Evolutionary conservation across 148 eudicot species (phyloP), one percentile per base, ranked within the genome.

Genomic region (Dianthus caryophyllus): DNA sequence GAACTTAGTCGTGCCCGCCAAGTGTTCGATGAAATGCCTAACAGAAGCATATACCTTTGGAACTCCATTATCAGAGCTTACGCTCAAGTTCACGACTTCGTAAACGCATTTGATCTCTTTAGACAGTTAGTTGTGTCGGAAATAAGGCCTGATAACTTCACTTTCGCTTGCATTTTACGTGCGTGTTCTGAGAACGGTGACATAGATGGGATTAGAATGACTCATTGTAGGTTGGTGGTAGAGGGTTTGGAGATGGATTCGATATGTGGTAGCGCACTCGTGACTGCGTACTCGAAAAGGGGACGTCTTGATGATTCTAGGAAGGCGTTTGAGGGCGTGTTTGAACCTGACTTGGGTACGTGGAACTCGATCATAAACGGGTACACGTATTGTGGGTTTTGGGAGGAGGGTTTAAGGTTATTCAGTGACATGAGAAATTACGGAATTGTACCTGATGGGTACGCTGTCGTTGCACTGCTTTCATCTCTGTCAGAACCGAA

Each of bases 31-130:
- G 78, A 79, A 89, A 84, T 43, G 75, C 84, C 93, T 18, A 33
- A 81, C 46, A 65, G 78, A 72, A 91, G 82, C 55, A 77, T 84
- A 18, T 91, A 71, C 69, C 88, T 91, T 26, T 91, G 93, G 90
- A 88, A 88, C 74, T 92, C 96, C 49, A 81, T 89, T 21, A 89
- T 92, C 61, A 79, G 91, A 78, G 86, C 96, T 17, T 80, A 85
- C 46, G 97, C 94, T 2, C 77, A 70, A 67, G 73, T 68, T 59
- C 72, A 82, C 57, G 73, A 79, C 44, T 84, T 86, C 57, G 10
- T 9, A 0, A 73, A 69, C 33, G 79, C 85, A 43, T 79, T 89
- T 68, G 13, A 22, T 18, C 87, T 89, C 24, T 85, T 87, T 43
- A 79, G 71, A 5, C 65, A 61, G 61, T 74, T 92, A 77, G 48